phyloP scores from a whole-genome alignment of 768 basidiomycete genomes.

The Dictyophora rubrovolvata region DNA sequence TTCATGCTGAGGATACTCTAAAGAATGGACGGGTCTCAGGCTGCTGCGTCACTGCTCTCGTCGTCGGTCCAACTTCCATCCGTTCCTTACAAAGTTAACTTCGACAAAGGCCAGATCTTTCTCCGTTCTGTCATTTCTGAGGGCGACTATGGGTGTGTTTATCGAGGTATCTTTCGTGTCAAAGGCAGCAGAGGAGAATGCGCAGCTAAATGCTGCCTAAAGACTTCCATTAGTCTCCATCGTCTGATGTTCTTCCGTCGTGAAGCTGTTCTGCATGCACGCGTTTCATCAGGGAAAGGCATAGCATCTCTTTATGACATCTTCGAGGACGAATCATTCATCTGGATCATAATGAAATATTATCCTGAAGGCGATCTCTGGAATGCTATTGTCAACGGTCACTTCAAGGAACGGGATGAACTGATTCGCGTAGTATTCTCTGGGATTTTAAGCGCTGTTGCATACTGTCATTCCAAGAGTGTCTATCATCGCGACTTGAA shows the following conservation, averaged over 20 bases:
- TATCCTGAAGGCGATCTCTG: slow-evolving; percentile 45
- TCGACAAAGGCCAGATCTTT: neutral
- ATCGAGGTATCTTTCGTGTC: slow-evolving; percentile 63
- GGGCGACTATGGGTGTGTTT: slow-evolving; percentile 94
- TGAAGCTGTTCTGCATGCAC: slow-evolving; percentile 76
- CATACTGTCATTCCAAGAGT: slow-evolving; percentile 33
- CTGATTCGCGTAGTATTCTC: slow-evolving; percentile 34
- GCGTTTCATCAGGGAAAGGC: slow-evolving; percentile 63
- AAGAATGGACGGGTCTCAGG: too few relatives aligned
- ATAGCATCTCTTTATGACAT: slow-evolving; percentile 86
- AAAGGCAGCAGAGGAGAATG: neutral
- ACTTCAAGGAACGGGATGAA: slow-evolving; percentile 27
- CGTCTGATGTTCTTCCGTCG: slow-evolving; percentile 91
- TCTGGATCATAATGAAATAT: slow-evolving; percentile 91
- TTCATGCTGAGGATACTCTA: neutral
- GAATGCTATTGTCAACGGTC: slow-evolving; percentile 25
- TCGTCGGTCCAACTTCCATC: neutral
- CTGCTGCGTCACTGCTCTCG: neutral
- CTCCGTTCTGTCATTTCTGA: slow-evolving; percentile 22
- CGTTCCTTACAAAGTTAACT: neutral
- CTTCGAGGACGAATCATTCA: slow-evolving; percentile 69
- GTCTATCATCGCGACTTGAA: slow-evolving; percentile 45
- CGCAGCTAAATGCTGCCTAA: slow-evolving; percentile 18
- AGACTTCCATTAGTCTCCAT: slow-evolving; percentile 45
- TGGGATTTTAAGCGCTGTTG: slow-evolving; percentile 37